phyloP scores from a whole-genome alignment of 306 rosid species.

The Vigna unguiculata region DNA sequence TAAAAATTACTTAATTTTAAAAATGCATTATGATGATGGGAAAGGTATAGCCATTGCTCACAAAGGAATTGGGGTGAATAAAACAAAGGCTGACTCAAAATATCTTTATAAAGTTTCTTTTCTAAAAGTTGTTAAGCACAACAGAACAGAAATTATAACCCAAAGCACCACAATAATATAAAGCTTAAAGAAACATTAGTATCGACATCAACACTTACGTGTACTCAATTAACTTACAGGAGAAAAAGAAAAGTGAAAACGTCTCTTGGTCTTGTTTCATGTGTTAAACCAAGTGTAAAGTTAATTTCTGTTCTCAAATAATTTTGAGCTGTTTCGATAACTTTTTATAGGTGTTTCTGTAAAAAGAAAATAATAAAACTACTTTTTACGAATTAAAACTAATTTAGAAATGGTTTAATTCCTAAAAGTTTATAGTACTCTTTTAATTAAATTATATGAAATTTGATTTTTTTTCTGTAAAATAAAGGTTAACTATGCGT shows the following conservation, averaged over 20 bases:
- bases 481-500: no score
- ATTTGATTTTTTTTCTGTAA: no score
- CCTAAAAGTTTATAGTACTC: no score
- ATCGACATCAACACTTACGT: conserved; percentile 37
- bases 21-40: no score
- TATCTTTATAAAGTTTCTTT: neutral
- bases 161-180: neutral
- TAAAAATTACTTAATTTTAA: neutral
- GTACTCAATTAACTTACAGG: conserved; percentile 43
- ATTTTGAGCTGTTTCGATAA: no score
- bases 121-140: conserved; percentile 19
- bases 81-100: neutral
- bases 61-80: neutral
- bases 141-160: neutral
- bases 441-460: no score
- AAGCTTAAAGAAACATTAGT: neutral
- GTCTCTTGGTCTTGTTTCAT: conserved; percentile 17
- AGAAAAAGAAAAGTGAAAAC: neutral
- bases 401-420: no score
- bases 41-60: neutral
- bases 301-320: neutral
- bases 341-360: no score
- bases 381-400: no score
- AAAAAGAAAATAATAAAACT: no score
- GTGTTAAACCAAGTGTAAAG: neutral